These are phyloP conservation scores for Gossypium turneri DNA, from an alignment of 345 rosid genomes.

Conservation along the genomic window DNA sequence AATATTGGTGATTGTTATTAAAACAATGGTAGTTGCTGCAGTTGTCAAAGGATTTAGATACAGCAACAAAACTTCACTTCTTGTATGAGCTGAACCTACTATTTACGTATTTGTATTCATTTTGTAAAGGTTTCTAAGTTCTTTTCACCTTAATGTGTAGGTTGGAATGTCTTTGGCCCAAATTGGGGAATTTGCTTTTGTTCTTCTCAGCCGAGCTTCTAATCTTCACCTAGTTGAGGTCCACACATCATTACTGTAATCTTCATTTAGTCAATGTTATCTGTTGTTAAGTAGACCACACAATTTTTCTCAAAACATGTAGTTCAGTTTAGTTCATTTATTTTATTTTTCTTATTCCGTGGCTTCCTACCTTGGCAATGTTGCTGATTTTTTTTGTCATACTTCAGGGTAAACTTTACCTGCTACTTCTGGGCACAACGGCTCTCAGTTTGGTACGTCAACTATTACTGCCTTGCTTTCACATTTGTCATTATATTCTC, in stretches of 20 bases:
- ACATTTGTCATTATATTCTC: neutral
- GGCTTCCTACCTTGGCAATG: neutral
- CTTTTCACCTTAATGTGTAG: constrained; percentile 26
- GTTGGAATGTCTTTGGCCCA: constrained; percentile 90
- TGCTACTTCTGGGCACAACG: constrained; percentile 39
- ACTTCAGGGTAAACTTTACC: constrained; percentile 74
- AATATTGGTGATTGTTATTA: neutral
- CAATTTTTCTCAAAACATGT: neutral
- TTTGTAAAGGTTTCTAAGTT: neutral
- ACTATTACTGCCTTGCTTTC: neutral
- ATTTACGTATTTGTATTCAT: neutral
- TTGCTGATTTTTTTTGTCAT: neutral
- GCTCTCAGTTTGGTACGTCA: constrained; percentile 33
- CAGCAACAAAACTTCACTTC: neutral
- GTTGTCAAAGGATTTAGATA: neutral
- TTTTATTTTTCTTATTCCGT: neutral
- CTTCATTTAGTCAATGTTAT: neutral
- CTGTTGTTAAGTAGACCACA: too few species aligned
- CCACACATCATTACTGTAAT: constrained; percentile 16
- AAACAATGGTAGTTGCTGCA: neutral
- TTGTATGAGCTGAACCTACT: neutral
- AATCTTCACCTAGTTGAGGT: constrained; percentile 96
- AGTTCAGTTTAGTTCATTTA: neutral
- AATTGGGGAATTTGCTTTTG: constrained; percentile 95
- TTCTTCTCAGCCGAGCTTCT: constrained; percentile 93